Conservation (phyloP, 305 asterid genomes). For the Solanum chacoense region DNA sequence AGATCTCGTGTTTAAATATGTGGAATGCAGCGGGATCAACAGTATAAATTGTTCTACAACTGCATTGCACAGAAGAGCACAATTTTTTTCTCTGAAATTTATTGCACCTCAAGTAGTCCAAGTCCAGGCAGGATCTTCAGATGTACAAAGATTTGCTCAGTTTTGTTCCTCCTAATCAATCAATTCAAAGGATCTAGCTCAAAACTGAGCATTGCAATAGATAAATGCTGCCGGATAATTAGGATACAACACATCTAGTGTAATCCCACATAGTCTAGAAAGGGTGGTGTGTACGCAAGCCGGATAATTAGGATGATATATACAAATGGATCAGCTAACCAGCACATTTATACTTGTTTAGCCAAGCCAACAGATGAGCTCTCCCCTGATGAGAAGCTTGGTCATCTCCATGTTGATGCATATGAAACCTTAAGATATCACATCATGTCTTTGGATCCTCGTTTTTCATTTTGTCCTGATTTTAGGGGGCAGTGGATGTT, state of each 20-base stretch:
- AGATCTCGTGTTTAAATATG: neutral
- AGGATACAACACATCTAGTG: neutral
- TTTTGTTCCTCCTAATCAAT: conserved; percentile 6
- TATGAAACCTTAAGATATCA: neutral
- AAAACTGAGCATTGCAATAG: conserved; percentile 19
- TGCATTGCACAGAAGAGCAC: neutral
- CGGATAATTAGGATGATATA: conserved; percentile 27
- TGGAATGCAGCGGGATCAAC: neutral
- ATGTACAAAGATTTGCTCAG: conserved; percentile 33
- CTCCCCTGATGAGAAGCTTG: neutral
- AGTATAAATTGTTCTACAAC: neutral
- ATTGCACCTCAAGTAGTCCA: conserved; percentile 13
- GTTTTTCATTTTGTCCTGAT: neutral
- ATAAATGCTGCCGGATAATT: conserved; percentile 18
- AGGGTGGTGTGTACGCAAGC: neutral
- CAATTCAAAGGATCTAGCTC: neutral
- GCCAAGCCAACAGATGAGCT: neutral
- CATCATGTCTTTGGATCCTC: neutral
- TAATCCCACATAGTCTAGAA: neutral
- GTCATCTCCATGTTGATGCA: neutral
- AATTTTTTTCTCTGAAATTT: conserved; percentile 1
- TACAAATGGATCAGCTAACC: conserved; percentile 16
- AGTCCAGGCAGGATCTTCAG: conserved; percentile 14
- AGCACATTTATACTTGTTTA: neutral
- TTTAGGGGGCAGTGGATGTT: neutral